These are phyloP conservation scores for Trametes hirsuta DNA, from an alignment of 1,284 basidiomycete species.

Conservation along the genomic window DNA sequence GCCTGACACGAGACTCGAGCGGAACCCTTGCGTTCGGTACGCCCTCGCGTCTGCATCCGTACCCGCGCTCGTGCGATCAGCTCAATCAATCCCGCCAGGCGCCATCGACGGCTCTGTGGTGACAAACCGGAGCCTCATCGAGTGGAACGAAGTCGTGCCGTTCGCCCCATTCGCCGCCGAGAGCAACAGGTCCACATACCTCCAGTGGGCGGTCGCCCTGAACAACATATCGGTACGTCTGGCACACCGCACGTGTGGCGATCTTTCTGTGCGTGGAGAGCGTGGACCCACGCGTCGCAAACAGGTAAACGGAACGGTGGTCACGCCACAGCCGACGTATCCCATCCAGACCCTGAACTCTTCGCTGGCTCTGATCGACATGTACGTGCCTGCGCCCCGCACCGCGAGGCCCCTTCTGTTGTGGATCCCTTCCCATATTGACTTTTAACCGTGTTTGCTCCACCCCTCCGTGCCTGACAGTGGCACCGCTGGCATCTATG, in stretches of 20 bases:
- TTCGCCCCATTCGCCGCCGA: conserved; percentile 65
- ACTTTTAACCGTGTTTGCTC: neutral
- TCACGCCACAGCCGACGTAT: conserved; percentile 71
- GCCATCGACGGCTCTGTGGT: conserved; percentile 75
- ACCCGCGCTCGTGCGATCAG: neutral
- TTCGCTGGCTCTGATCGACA: conserved; percentile 78
- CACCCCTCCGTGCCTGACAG: conserved; percentile 40
- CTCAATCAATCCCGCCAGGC: conserved; percentile 43
- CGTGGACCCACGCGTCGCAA: conserved; percentile 11
- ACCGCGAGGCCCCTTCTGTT: neutral
- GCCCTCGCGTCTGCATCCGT: conserved; percentile 6
- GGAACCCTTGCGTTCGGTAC: conserved; percentile 69
- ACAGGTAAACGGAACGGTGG: conserved; percentile 62
- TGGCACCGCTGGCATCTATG: conserved; percentile 79
- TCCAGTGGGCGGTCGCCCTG: conserved; percentile 81
- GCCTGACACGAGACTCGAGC: conserved; percentile 56
- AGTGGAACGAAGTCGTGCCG: conserved; percentile 74
- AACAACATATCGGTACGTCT: conserved; percentile 56
- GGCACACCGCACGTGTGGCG: neutral
- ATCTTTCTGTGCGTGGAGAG: neutral
- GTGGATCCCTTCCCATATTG: neutral
- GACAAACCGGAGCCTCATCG: conserved; percentile 56
- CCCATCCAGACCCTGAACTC: conserved; percentile 54
- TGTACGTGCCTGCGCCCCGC: conserved; percentile 46
- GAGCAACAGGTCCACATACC: conserved; percentile 68